phyloP scores from a whole-genome alignment of 1,284 basidiomycete species.

The Cutaneotrichosporon mucoides region DNA sequence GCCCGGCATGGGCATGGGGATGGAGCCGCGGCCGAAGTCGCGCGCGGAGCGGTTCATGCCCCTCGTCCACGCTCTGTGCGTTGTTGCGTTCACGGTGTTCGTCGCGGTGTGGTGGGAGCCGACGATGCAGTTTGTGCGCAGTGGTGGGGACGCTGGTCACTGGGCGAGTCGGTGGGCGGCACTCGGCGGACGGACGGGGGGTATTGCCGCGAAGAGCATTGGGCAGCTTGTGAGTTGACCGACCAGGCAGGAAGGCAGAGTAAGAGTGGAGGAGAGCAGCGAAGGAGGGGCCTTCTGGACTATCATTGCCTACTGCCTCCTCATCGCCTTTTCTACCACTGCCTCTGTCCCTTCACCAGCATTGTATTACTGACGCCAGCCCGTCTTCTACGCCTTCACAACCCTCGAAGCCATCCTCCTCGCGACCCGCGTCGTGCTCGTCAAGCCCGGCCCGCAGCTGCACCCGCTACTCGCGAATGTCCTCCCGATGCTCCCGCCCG shows the following conservation, averaged over 20 bases:
- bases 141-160: conserved; percentile 4
- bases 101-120: conserved; percentile 48
- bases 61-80: conserved; percentile 37
- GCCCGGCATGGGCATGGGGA: conserved; percentile 13
- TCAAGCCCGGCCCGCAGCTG: conserved; percentile 41
- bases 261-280: too few relatives aligned
- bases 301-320: too few relatives aligned
- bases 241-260: too few relatives aligned
- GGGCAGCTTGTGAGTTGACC: conserved; percentile 23
- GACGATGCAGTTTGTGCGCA: conserved; percentile 21
- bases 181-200: conserved; percentile 7
- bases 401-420: conserved; percentile 47
- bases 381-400: conserved; percentile 49
- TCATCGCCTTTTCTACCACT: too few relatives aligned
- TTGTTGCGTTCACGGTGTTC: conserved; percentile 39
- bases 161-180: conserved; percentile 17
- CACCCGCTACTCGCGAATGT: conserved; percentile 44
- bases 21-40: conserved; percentile 4
- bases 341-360: too few relatives aligned
- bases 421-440: conserved; percentile 42
- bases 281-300: too few relatives aligned
- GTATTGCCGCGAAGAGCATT: conserved; percentile 3
- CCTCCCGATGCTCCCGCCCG: conserved; percentile 46
- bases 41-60: conserved; percentile 36
- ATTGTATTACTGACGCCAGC: conserved; percentile 26